Evolutionary conservation across 2,329 filamentous ascomycete genomes (phyloP), one percentile per base, ranked within the genome.

Genomic region (Harringtonia lauricola): DNA sequence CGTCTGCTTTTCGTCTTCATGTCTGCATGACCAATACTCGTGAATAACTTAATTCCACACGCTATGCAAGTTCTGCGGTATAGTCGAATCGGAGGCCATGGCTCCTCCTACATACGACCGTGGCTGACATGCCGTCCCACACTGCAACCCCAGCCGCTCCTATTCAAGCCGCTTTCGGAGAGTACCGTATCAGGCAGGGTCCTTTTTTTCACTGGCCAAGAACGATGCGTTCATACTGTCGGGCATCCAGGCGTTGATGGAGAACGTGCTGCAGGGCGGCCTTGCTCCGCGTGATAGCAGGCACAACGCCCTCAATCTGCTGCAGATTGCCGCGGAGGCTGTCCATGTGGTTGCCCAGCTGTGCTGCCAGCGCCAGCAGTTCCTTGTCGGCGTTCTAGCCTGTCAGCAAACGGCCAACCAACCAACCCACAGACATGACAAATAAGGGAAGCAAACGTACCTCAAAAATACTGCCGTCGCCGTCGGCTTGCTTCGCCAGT

Each of bases 261-360:
- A 79, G 52, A 30, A 70, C 64, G 14, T 64, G 64, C 51, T 70
- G 69, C 42, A 79, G 52, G 4, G 70, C 65, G 2, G 72, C 72
- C 40, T 61, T 64, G 50, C 65, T 72, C 44, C 60, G 65, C 17
- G 52, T 57, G 15, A 79, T 66, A 29, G 70, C 66, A 2, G 70
- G 69, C 7, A 68, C 52, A 4, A 79, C 61, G 8, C 68, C 70
- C 1, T 71, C 67, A 14, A 74, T 67, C 57, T 76, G 74, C 45
- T 65, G 59, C 33, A 77, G 59, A 52, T 79, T 79, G 36, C 61
- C 61, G 43, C 60, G 63, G 54, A 79, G 70, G 51, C 71, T 77
- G 47, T 77, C 71, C 59, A 76, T 70, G 49, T 79, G 74, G 42
- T 57, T 73, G 12, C 63, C 61, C 17, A 79, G 63, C 54, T 76